These are phyloP conservation scores for Globisporangium orthogonon DNA, from an alignment of 352 stramenopile genomes.

Conservation along the genomic window DNA sequence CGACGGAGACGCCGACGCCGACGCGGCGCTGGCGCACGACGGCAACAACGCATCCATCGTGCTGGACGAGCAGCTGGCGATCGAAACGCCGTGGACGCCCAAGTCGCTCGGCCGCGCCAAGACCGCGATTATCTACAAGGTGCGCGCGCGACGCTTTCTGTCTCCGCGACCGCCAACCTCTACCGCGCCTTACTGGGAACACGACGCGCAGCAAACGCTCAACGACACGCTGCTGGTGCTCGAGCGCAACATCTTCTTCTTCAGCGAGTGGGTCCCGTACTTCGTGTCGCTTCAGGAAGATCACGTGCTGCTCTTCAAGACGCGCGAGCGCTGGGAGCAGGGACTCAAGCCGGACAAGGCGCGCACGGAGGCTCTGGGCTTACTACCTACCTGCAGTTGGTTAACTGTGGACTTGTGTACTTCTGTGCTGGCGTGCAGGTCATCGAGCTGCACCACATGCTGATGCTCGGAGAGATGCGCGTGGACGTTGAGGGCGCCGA, in stretches of 20 bases:
- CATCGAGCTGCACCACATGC: conserved; percentile 59
- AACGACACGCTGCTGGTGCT: conserved; percentile 79
- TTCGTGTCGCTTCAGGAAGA: conserved; percentile 84
- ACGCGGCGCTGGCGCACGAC: conserved; percentile 46
- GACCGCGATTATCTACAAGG: conserved; percentile 84
- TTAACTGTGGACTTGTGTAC: not conserved
- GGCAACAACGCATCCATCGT: conserved; percentile 81
- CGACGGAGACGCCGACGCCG: not conserved
- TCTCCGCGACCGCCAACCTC: too few species aligned
- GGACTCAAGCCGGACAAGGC: conserved; percentile 77
- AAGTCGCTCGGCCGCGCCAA: conserved; percentile 81
- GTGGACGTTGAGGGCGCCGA: conserved; percentile 52
- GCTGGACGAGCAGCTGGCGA: conserved; percentile 30
- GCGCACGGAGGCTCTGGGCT: not conserved
- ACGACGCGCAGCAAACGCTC: conserved; percentile 60
- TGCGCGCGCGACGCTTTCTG: conserved; percentile 7
- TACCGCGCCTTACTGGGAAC: too few species aligned
- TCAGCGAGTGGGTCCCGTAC: conserved; percentile 68
- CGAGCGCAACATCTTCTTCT: conserved; percentile 84
- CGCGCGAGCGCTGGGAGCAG: conserved; percentile 79
- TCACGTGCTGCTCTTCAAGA: conserved; percentile 70
- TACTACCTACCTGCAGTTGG: not conserved
- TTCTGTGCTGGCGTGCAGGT: conserved; percentile 26
- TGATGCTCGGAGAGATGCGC: conserved; percentile 82
- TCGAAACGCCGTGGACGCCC: conserved; percentile 73